A percentile compares a stretch with the other conserved stretches of the same genome.
These are phyloP conservation scores for Tetrapyrgos nigripes DNA, from an alignment of 1,284 basidiomycete species.

Conservation along the genomic window DNA sequence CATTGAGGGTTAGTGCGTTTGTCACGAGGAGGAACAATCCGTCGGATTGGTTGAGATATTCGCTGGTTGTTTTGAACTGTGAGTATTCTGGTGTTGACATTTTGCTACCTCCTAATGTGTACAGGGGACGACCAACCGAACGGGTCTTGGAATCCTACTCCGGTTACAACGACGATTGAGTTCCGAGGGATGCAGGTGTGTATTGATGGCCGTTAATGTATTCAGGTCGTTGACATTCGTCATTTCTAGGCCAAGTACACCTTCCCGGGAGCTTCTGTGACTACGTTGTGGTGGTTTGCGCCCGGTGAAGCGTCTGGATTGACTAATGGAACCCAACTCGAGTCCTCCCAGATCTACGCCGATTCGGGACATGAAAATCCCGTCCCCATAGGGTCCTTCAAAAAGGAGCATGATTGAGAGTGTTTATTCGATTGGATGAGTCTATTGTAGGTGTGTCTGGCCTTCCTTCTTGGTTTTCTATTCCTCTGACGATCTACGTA, in stretches of 20 bases:
- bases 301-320: too few relatives aligned
- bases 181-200: slow-evolving; percentile 24
- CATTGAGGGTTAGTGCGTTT: slow-evolving; percentile 50
- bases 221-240: not conserved
- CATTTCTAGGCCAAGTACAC: slow-evolving; percentile 41
- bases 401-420: too few relatives aligned
- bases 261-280: slow-evolving; percentile 47
- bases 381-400: too few relatives aligned
- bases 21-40: slow-evolving; percentile 39
- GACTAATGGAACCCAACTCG: too few relatives aligned
- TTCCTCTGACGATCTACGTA: too few relatives aligned
- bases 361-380: too few relatives aligned
- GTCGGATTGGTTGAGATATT: slow-evolving; percentile 55
- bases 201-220: not conserved
- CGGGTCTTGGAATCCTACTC: slow-evolving; percentile 24
- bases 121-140: slow-evolving; percentile 34
- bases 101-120: not conserved
- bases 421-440: too few relatives aligned
- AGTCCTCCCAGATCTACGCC: too few relatives aligned
- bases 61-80: slow-evolving; percentile 58
- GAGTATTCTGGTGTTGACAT: not conserved
- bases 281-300: slow-evolving; percentile 44
- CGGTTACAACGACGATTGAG: slow-evolving; percentile 25
- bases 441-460: too few relatives aligned
- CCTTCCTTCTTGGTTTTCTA: too few relatives aligned